A percentile compares a stretch with the other conserved stretches of the same genome.
phyloP scores from a whole-genome alignment of 176 grass and related monocot species.

The Oryza punctata region DNA sequence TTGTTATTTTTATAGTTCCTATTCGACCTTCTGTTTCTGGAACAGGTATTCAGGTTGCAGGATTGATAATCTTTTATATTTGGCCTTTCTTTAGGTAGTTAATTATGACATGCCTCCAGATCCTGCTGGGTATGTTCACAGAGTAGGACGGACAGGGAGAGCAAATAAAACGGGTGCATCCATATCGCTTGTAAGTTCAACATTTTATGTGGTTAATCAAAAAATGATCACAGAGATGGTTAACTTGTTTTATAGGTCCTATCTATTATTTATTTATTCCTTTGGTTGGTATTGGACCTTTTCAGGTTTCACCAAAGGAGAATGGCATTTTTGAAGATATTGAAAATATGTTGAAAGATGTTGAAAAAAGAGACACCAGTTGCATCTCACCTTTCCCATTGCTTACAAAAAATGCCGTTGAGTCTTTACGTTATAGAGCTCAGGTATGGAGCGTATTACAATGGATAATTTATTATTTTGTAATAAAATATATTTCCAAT shows the following conservation, averaged over 20 bases:
- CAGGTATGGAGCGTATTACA: conserved; percentile 53
- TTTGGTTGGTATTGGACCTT: conserved; percentile 17
- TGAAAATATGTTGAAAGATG: conserved; percentile 59
- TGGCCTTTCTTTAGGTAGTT: conserved; percentile 66
- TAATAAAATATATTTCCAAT: conserved; percentile 12
- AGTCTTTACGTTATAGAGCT: conserved; percentile 85
- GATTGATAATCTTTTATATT: conserved; percentile 25
- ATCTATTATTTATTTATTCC: conserved; percentile 33
- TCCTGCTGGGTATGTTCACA: conserved; percentile 86
- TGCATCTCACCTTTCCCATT: conserved; percentile 80
- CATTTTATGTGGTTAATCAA: conserved; percentile 9
- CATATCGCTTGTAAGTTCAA: conserved; percentile 84
- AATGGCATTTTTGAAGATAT: conserved; percentile 57
- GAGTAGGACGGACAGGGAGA: conserved; percentile 91
- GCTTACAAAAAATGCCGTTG: conserved; percentile 75
- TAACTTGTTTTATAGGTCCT: background rate
- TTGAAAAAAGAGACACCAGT: conserved; percentile 51
- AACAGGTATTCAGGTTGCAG: conserved; percentile 11
- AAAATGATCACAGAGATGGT: conserved; percentile 7
- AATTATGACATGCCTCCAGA: conserved; percentile 91
- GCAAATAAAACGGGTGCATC: conserved; percentile 80
- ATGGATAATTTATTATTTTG: conserved; percentile 29
- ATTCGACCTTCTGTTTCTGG: conserved; percentile 14
- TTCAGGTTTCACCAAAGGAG: conserved; percentile 72
- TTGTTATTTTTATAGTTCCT: background rate